Conservation (phyloP, 2,329 filamentous ascomycete species). For the Fusarium protoensiforme region DNA sequence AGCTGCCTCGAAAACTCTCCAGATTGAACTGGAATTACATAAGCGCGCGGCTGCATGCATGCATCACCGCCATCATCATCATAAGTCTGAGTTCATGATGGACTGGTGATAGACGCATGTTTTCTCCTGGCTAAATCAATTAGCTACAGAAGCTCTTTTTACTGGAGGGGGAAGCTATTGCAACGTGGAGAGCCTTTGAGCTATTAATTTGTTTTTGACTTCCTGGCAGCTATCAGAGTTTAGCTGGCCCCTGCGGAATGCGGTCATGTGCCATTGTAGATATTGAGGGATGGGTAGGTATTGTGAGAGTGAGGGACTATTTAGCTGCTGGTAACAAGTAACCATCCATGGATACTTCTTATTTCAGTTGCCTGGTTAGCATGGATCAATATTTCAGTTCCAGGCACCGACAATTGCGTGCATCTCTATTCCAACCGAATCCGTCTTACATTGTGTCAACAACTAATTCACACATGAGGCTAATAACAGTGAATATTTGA, state of each 20-base stretch:
- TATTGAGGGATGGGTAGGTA: neutral
- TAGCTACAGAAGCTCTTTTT: neutral
- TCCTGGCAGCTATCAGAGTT: neutral
- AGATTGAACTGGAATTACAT: neutral
- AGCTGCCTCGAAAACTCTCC: neutral
- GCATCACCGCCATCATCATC: neutral
- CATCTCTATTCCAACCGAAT: neutral
- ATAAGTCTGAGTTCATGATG: slow-evolving; percentile 3
- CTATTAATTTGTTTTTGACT: neutral
- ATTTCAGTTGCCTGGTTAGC: neutral
- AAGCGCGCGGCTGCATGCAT: neutral
- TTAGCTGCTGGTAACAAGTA: neutral
- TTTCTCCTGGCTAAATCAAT: neutral
- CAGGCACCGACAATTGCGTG: neutral
- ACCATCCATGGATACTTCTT: neutral
- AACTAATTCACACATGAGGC: neutral
- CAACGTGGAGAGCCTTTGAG: neutral
- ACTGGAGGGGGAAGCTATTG: neutral
- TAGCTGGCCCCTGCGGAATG: neutral
- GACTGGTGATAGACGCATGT: neutral
- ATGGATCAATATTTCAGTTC: neutral
- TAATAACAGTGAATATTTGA: neutral
- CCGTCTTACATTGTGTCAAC: neutral
- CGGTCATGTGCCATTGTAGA: neutral
- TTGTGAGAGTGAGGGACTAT: neutral